Conservation (phyloP, 2,329 filamentous ascomycete species). For the Beauveria caledonica region DNA sequence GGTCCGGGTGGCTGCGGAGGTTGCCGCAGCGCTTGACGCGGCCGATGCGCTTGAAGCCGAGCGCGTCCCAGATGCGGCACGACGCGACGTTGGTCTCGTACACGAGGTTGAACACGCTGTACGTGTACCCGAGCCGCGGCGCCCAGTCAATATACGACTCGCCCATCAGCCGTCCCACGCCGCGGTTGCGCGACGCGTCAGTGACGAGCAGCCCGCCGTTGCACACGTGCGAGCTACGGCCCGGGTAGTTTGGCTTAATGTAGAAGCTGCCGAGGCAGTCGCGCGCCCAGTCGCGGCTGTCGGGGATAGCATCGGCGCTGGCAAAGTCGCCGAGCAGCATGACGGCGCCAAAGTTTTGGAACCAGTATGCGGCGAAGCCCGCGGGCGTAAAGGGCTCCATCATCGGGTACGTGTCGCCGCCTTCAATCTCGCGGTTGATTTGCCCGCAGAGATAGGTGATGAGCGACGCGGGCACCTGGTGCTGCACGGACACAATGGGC, state of each 20-base stretch:
- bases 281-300: constrained; percentile 66
- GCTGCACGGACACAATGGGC: constrained; percentile 62
- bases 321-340: constrained; percentile 76
- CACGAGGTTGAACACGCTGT: constrained; percentile 89
- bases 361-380: constrained; percentile 77
- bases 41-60: constrained; percentile 88
- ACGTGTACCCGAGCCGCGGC: constrained; percentile 75
- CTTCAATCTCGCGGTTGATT: constrained; percentile 83
- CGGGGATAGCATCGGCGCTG: constrained; percentile 47
- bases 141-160: constrained; percentile 73
- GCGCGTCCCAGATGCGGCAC: constrained; percentile 83
- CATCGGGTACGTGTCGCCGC: constrained; percentile 89
- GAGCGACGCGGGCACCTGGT: constrained; percentile 67
- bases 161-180: constrained; percentile 67
- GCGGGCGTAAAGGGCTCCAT: constrained; percentile 65
- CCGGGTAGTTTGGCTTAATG: constrained; percentile 90
- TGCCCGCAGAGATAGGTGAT: constrained; percentile 73
- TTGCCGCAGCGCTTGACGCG: constrained; percentile 66
- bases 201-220: constrained; percentile 76
- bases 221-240: constrained; percentile 82
- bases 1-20: constrained; percentile 59
- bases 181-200: constrained; percentile 62
- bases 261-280: constrained; percentile 86
- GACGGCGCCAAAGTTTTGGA: constrained; percentile 80
- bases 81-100: constrained; percentile 91